phyloP scores from a whole-genome alignment of 768 basidiomycete species.

The Suillus sp. region DNA sequence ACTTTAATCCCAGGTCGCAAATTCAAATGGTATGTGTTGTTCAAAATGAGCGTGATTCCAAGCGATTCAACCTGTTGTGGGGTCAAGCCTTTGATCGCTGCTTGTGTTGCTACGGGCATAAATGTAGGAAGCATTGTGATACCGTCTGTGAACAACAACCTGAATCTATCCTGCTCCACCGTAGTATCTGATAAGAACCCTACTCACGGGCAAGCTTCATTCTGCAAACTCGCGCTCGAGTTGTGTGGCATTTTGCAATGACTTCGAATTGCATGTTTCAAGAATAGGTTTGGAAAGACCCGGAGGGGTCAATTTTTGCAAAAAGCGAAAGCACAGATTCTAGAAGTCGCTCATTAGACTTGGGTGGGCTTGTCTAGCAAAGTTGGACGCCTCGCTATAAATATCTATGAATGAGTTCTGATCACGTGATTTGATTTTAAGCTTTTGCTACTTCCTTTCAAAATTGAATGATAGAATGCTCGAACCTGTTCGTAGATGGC shows the following conservation, averaged over 20 bases:
- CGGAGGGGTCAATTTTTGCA: not conserved
- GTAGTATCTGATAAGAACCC: constrained; percentile 10
- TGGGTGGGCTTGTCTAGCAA: not conserved
- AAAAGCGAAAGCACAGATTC: not conserved
- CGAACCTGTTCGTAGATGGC: constrained; percentile 22
- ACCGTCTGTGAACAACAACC: constrained; percentile 54
- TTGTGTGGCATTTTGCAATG: constrained; percentile 78
- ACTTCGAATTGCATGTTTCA: constrained; percentile 78
- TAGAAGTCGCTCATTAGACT: not conserved
- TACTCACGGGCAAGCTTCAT: constrained; percentile 79
- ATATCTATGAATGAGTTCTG: not conserved
- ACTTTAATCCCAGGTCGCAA: constrained; percentile 81
- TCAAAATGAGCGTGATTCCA: constrained; percentile 81
- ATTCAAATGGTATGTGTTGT: constrained; percentile 90
- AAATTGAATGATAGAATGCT: constrained; percentile 23
- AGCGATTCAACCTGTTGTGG: constrained; percentile 81
- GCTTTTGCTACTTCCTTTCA: not conserved
- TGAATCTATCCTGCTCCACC: constrained; percentile 7
- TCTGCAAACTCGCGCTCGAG: constrained; percentile 79
- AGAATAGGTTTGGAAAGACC: not conserved
- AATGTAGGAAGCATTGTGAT: constrained; percentile 85
- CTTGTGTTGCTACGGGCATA: constrained; percentile 94
- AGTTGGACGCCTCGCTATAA: not conserved
- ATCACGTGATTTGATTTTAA: constrained; percentile 2
- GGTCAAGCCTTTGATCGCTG: constrained; percentile 90